Conservation (phyloP, 192 early-diverging fungal genomes). For the Podila epicladia region DNA sequence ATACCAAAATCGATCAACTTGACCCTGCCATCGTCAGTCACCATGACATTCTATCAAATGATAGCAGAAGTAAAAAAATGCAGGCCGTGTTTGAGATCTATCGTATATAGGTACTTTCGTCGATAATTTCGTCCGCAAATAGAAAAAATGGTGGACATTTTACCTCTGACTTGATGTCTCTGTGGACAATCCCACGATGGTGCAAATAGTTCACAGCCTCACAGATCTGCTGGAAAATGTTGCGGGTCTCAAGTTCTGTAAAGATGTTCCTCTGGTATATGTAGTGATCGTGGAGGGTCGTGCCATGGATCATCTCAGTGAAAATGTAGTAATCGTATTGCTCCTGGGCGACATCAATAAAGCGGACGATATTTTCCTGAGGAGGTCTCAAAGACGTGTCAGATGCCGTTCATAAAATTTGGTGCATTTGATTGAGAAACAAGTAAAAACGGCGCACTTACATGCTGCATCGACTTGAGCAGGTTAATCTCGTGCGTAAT, state of each 20-base stretch:
- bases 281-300: neutral
- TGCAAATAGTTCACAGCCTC: slow-evolving; percentile 32
- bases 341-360: slow-evolving; percentile 1
- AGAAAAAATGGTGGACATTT: neutral
- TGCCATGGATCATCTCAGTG: slow-evolving; percentile 24
- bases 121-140: too few relatives aligned
- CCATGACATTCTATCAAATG: slow-evolving; percentile 40
- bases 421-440: neutral
- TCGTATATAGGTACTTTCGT: neutral
- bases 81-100: neutral
- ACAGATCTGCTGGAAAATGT: slow-evolving; percentile 32
- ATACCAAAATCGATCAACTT: slow-evolving; percentile 47
- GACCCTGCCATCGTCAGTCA: neutral
- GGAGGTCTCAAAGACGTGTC: too few relatives aligned
- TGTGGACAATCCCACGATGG: slow-evolving; percentile 11
- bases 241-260: slow-evolving; percentile 10
- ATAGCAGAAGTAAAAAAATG: neutral
- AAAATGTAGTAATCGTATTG: slow-evolving; percentile 18
- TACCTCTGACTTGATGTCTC: slow-evolving; percentile 52
- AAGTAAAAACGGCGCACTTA: slow-evolving; percentile 4
- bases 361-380: slow-evolving; percentile 30
- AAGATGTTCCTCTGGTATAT: neutral
- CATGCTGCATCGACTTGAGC: slow-evolving; percentile 13
- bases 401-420: too few relatives aligned
- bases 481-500: slow-evolving; percentile 19